These are phyloP conservation scores for Epichloe bromicola DNA, from an alignment of 2,329 filamentous ascomycete species.

Conservation along the genomic window DNA sequence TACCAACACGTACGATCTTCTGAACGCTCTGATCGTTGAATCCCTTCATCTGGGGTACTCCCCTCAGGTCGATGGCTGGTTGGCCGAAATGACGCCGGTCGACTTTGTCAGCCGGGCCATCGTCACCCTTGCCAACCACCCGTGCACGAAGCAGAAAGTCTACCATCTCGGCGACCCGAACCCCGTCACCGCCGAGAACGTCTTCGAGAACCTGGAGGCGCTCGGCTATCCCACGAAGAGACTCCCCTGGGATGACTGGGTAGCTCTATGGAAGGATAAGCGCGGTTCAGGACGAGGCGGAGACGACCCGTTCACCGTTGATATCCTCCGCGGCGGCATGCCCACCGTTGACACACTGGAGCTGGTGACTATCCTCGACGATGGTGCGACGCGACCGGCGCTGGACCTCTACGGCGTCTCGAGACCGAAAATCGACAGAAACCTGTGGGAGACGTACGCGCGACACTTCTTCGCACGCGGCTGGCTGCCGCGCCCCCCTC, in stretches of 20 bases:
- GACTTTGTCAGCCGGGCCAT: slow-evolving; percentile 70
- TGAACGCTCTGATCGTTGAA: slow-evolving; percentile 65
- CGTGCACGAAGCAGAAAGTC: slow-evolving; percentile 46
- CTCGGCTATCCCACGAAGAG: slow-evolving; percentile 59
- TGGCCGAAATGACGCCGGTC: slow-evolving; percentile 72
- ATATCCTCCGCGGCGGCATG: slow-evolving; percentile 72
- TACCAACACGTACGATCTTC: slow-evolving; percentile 65
- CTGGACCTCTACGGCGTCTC: slow-evolving; percentile 39
- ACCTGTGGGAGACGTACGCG: slow-evolving; percentile 64
- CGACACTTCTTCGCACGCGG: slow-evolving; percentile 71
- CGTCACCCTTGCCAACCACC: slow-evolving; percentile 53
- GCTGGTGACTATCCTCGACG: slow-evolving; percentile 61
- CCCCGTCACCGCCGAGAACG: slow-evolving; percentile 49
- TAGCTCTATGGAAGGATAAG: slow-evolving; percentile 58
- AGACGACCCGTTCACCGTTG: slow-evolving; percentile 62
- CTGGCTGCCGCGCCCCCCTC: slow-evolving; percentile 60
- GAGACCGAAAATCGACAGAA: slow-evolving; percentile 54
- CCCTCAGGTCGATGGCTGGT: slow-evolving; percentile 62
- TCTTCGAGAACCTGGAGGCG: slow-evolving; percentile 51
- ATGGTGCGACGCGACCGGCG: slow-evolving; percentile 51
- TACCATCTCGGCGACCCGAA: slow-evolving; percentile 65
- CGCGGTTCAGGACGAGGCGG: slow-evolving; percentile 50
- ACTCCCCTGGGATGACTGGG: slow-evolving; percentile 61
- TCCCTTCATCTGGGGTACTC: slow-evolving; percentile 59
- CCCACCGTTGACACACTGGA: slow-evolving; percentile 58